Evolutionary conservation across 2,329 filamentous ascomycete species (phyloP), one percentile per base, ranked within the genome.

Genomic region (Aspergillus terreus): DNA sequence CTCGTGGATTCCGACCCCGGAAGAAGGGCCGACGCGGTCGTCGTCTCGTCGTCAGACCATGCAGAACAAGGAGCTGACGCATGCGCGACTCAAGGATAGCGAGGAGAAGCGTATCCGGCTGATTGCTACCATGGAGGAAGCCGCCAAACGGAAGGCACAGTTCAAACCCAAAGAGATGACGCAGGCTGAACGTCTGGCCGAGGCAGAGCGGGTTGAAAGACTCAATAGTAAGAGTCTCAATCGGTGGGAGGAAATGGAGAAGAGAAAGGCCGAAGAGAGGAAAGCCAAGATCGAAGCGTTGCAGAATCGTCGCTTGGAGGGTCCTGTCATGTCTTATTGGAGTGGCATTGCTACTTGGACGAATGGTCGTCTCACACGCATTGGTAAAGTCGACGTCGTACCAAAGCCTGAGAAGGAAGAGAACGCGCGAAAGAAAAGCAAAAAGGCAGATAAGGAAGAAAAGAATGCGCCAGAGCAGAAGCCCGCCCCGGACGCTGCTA

Each of bases 211-310:
- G 47, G 86, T 95, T 6, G 94, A 97, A 71, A 87, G 87, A 70
- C 80, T 86, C 62, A 96, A 99, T 70, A 82, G 87, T 60, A 95
- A 90, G 78, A 97, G 87, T 70, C 75, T 96, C 64, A 96, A 92
- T 65, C 82, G 90, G 50, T 97, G 92, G 92, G 92, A 97, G 70
- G 87, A 90, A 69, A 89, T 90, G 6, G 94, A 99, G 73, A 91
- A 90, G 72, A 85, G 87, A 67, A 84, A 92, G 52, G 88, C 92
- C 59, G 90, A 92, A 62, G 88, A 95, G 65, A 82, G 92, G 55
- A 82, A 84, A 57, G 87, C 85, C 38, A 92, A 88, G 72, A 78
- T 97, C 44, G 91, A 92, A 36, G 94, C 92, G 12, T 77, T 97
- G 60, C 88, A 95, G 63, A 90, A 91, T 67, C 84, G 92, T 45